These are phyloP conservation scores for Alectoria sarmentosa DNA, from an alignment of 495 filamentous ascomycete species.

Conservation along the genomic window DNA sequence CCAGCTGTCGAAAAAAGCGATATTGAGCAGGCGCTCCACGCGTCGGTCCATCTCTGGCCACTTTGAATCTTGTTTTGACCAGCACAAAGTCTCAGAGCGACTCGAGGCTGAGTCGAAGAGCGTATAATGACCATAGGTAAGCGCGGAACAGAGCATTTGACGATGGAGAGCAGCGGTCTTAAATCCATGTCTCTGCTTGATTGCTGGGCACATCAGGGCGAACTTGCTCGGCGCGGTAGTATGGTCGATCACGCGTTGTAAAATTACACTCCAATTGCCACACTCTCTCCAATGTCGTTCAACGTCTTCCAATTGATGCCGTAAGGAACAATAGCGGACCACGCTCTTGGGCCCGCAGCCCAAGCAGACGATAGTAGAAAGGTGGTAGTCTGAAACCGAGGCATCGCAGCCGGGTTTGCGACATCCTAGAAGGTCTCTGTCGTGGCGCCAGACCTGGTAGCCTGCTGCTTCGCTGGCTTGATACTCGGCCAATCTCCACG, in stretches of 20 bases:
- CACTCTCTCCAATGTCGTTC: conserved; percentile 34
- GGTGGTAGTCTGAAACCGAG: conserved; percentile 48
- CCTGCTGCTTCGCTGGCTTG: conserved; percentile 22
- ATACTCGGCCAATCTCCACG: conserved; percentile 21
- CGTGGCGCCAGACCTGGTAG: conserved; percentile 21
- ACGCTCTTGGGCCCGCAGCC: conserved; percentile 39
- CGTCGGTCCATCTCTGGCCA: conserved; percentile 20
- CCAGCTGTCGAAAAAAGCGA: conserved; percentile 18
- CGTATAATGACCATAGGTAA: conserved; percentile 17
- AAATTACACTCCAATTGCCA: conserved; percentile 13
- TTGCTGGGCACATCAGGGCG: conserved; percentile 10
- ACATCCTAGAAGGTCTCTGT: conserved; percentile 26
- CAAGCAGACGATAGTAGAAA: conserved; percentile 34
- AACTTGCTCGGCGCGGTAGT: conserved; percentile 15
- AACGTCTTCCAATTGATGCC: conserved; percentile 35
- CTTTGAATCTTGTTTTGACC: conserved; percentile 14
- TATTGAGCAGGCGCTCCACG: conserved; percentile 24
- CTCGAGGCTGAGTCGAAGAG: conserved; percentile 13
- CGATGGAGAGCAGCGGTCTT: conserved; percentile 14
- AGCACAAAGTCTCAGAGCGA: conserved; percentile 8
- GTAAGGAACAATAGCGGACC: conserved; percentile 36
- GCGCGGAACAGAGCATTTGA: conserved; percentile 12
- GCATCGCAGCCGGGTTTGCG: conserved; percentile 30
- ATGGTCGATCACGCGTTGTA: conserved; percentile 17
- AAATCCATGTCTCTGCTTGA: conserved; percentile 17